Evolutionary conservation across 2,329 filamentous ascomycete species (phyloP).

Genomic region (Phialophora chinensis): DNA sequence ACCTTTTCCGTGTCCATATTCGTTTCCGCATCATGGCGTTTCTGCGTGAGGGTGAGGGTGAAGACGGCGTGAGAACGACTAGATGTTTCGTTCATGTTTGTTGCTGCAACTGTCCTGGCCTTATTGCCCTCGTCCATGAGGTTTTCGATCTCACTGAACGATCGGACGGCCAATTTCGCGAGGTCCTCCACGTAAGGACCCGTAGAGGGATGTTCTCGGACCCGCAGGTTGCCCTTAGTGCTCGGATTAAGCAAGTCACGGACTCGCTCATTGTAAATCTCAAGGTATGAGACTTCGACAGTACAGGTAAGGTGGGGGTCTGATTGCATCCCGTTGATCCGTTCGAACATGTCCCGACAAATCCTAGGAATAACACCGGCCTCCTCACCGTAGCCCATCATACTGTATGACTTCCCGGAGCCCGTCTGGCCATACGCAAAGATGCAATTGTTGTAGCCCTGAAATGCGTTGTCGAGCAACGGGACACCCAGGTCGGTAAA

Average conservation of each 20-base stretch:
- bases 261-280: constrained; percentile 99
- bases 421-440: constrained; percentile 99
- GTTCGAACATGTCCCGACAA: constrained; percentile 95
- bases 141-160: constrained; percentile 94
- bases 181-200: constrained; percentile 98
- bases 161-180: constrained; percentile 90
- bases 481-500: constrained; percentile 88
- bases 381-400: constrained; percentile 99
- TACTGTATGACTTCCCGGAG: constrained; percentile 98
- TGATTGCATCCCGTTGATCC: constrained; percentile 73
- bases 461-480: constrained; percentile 94
- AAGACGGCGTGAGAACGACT: constrained; percentile 98
- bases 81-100: constrained; percentile 99
- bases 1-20: constrained; percentile 98
- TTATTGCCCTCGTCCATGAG: constrained; percentile 99
- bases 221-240: constrained; percentile 95
- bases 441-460: constrained; percentile 99
- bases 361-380: constrained; percentile 95
- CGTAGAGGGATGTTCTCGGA: constrained; percentile 95
- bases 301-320: constrained; percentile 85
- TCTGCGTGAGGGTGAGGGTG: constrained; percentile 93
- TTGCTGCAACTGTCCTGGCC: constrained; percentile 93
- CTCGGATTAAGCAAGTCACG: constrained; percentile 93
- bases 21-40: constrained; percentile 86
- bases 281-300: constrained; percentile 96